phyloP scores from a whole-genome alignment of 2,329 filamentous ascomycete species.

The Zasmidium angulare region DNA sequence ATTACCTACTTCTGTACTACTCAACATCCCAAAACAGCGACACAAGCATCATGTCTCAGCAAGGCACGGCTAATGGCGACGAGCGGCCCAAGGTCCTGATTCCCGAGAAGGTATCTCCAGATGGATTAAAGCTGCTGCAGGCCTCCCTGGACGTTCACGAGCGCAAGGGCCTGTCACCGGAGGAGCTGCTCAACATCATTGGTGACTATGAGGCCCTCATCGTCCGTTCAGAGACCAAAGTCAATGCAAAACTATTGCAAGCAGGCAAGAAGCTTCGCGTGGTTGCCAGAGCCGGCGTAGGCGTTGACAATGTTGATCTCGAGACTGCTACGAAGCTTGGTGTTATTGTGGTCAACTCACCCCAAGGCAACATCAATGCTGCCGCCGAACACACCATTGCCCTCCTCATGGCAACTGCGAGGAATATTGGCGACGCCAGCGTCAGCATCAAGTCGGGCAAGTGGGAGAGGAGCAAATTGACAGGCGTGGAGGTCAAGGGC shows the following conservation, averaged over 20 bases:
- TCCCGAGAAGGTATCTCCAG: constrained; percentile 76
- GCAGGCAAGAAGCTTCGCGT: constrained; percentile 71
- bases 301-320: constrained; percentile 80
- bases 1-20: not conserved
- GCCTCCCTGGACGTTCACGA: constrained; percentile 69
- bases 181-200: constrained; percentile 67
- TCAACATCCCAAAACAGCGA: not conserved
- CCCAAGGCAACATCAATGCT: constrained; percentile 76
- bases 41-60: constrained; percentile 6
- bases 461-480: constrained; percentile 73
- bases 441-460: constrained; percentile 67
- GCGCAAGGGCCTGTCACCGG: constrained; percentile 59
- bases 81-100: constrained; percentile 61
- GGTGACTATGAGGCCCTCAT: constrained; percentile 73
- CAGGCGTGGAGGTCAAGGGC: constrained; percentile 74
- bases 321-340: constrained; percentile 69
- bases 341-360: constrained; percentile 78
- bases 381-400: constrained; percentile 52
- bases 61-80: constrained; percentile 8
- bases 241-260: constrained; percentile 66
- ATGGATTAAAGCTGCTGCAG: constrained; percentile 69
- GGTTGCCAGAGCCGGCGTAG: constrained; percentile 77
- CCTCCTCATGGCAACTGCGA: constrained; percentile 70
- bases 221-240: constrained; percentile 78
- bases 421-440: constrained; percentile 71